Evolutionary conservation across 2,329 filamentous ascomycete genomes (phyloP).

Genomic region (Monosporascus sp.): DNA sequence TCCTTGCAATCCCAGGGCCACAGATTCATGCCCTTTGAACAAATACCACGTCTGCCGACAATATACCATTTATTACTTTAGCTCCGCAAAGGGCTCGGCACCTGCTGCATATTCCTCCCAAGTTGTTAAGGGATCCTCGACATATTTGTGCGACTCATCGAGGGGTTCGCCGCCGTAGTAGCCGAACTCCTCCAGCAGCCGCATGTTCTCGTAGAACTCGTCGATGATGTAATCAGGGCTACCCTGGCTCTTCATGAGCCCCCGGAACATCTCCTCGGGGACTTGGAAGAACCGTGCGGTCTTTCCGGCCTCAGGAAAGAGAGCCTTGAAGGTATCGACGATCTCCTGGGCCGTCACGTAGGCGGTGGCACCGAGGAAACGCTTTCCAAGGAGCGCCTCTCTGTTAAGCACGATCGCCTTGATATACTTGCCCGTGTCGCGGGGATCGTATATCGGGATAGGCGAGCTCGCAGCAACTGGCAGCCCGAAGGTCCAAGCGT

Average conservation of each 20-base stretch:
- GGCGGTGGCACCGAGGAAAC: conserved; percentile 35
- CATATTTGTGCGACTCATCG: conserved; percentile 29
- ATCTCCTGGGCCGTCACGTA: conserved; percentile 36
- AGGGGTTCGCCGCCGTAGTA: conserved; percentile 44
- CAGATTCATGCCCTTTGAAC: too few relatives aligned
- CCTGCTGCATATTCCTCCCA: conserved; percentile 34
- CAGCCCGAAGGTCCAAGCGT: conserved; percentile 27
- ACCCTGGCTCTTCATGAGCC: conserved; percentile 26
- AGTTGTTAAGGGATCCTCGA: conserved; percentile 34
- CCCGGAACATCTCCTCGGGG: conserved; percentile 36
- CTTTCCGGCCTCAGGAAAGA: conserved; percentile 33
- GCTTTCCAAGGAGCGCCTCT: conserved; percentile 34
- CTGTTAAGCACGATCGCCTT: conserved; percentile 28
- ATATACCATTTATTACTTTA: conserved; percentile 24
- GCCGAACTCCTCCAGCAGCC: conserved; percentile 44
- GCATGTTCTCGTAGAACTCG: conserved; percentile 49
- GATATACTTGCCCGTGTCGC: conserved; percentile 35
- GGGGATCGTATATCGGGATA: conserved; percentile 29
- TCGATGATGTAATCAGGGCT: conserved; percentile 34
- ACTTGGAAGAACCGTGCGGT: conserved; percentile 29
- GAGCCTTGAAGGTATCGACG: conserved; percentile 32
- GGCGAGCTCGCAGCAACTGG: conserved; percentile 24
- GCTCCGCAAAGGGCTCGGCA: conserved; percentile 26
- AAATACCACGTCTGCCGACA: too few relatives aligned
- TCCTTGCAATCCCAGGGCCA: too few relatives aligned